A percentile compares a stretch with the other conserved stretches of the same genome.
These are phyloP conservation scores for Erythrophleum fordii DNA, from an alignment of 306 rosid species.

Conservation along the genomic window DNA sequence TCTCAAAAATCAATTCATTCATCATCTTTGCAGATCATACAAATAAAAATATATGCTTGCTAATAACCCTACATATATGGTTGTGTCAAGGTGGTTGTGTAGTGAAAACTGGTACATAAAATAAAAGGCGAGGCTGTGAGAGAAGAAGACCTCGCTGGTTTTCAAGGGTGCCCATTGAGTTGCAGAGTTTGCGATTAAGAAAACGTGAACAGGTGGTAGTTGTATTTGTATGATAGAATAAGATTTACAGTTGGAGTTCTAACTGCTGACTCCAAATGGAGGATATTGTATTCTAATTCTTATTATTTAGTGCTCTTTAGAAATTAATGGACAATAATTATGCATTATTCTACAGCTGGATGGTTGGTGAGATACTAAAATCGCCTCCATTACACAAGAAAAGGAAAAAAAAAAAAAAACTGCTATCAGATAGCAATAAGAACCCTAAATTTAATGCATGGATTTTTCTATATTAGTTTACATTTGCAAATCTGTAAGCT, in stretches of 20 bases:
- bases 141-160: constrained; percentile 18
- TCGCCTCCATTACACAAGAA: not conserved
- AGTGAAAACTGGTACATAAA: too few relatives aligned
- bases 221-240: not conserved
- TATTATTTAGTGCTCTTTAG: too few relatives aligned
- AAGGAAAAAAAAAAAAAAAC: not conserved
- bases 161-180: constrained; percentile 21
- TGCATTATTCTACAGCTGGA: not conserved
- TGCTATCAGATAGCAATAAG: not conserved
- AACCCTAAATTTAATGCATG: not conserved
- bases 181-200: not conserved
- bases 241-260: constrained; percentile 34
- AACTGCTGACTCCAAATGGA: too few relatives aligned
- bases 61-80: too few relatives aligned
- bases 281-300: not conserved
- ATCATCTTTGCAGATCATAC: not conserved
- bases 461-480: too few relatives aligned
- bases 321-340: not conserved
- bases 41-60: not conserved
- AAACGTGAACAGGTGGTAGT: constrained; percentile 21
- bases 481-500: too few relatives aligned
- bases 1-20: not conserved
- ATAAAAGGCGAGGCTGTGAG: not conserved
- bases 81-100: too few relatives aligned
- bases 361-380: constrained; percentile 26